Evolutionary conservation across 495 filamentous ascomycete genomes (phyloP), one percentile per base, ranked within the genome.

Genomic region (Geoglossum glabrum): DNA sequence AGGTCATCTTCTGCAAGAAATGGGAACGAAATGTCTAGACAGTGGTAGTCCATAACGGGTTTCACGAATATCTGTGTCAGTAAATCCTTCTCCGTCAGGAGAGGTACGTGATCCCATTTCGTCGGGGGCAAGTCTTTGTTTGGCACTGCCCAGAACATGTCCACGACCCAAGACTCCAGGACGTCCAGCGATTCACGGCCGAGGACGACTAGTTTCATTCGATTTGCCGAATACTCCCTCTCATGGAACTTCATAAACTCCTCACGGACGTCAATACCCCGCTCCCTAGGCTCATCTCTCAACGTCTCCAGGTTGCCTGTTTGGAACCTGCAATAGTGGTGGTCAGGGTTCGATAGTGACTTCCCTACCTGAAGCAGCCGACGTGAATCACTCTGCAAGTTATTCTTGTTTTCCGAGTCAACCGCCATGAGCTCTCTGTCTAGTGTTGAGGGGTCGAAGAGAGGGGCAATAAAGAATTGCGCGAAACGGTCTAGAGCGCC

Each of bases 361-460:
- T 95, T 95, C 64, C 86, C 85, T 28, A 98, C 76, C 67, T 98
- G 92, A 69, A 89, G 80, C 59, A 95, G 69, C 21, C 92, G 83
- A 90, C 93, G 97, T 59, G 79, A 72, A 67, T 98, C 92, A 68
- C 78, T 94, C 72, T 98, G 92, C 26, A 98, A 77, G 62, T 98
- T 98, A 75, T 97, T 97, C 76, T 98, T 98, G 71, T 97, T 95
- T 67, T 98, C 92, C 0, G 92, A 97, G 70, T 99, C 92, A 21
- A 99, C 93, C 19, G 92, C 92, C 59, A 74, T 79, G 58, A 99
- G 73, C 70, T 99, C 92, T 26, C 92, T 81, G 61, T 99, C 92
- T 43, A 97, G 67, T 1, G 90, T 95, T 40, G 83, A 88, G 57
- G 82, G 80, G 11, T 95, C 76, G 68, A 97, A 99, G 27, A 99